These are phyloP conservation scores for Suhomyces xylopsoci DNA, from an alignment of 805 yeast genomes.

Conservation along the genomic window DNA sequence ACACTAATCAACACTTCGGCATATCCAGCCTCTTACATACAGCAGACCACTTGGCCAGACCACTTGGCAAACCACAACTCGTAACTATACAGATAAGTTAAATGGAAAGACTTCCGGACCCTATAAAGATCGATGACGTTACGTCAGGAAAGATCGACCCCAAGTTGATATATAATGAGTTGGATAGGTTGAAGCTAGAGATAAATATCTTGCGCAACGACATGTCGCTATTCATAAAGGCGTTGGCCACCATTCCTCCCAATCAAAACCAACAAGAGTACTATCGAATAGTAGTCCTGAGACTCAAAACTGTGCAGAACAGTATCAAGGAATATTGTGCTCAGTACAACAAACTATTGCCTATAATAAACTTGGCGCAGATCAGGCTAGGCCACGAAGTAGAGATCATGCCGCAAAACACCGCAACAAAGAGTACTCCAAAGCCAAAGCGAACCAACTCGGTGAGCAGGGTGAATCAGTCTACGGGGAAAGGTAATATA, in stretches of 20 bases:
- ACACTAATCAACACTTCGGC: neutral
- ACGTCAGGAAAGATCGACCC: slow-evolving; percentile 42
- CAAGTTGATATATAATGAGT: slow-evolving; percentile 40
- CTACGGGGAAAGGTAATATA: neutral
- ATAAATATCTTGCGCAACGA: slow-evolving; percentile 40
- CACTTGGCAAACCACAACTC: neutral
- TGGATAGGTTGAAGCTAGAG: slow-evolving; percentile 41
- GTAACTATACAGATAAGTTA: neutral
- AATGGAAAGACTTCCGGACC: slow-evolving; percentile 24
- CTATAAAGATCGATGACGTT: slow-evolving; percentile 41
- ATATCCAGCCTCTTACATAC: neutral
- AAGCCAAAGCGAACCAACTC: slow-evolving; percentile 3
- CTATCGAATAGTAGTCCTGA: slow-evolving; percentile 33
- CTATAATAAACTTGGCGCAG: slow-evolving; percentile 50
- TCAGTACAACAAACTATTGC: slow-evolving; percentile 45
- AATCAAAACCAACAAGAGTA: slow-evolving; percentile 36
- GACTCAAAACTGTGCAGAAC: slow-evolving; percentile 35
- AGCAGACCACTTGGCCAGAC: too few relatives aligned
- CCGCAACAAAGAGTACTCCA: neutral
- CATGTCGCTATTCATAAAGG: slow-evolving; percentile 35
- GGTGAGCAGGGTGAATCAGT: neutral
- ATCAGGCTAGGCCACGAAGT: slow-evolving; percentile 50
- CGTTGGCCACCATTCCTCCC: slow-evolving; percentile 33
- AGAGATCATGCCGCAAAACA: slow-evolving; percentile 36
- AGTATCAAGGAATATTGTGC: slow-evolving; percentile 42